Conservation (phyloP, 495 filamentous ascomycete genomes). For the Hypoxylon lenormandii region DNA sequence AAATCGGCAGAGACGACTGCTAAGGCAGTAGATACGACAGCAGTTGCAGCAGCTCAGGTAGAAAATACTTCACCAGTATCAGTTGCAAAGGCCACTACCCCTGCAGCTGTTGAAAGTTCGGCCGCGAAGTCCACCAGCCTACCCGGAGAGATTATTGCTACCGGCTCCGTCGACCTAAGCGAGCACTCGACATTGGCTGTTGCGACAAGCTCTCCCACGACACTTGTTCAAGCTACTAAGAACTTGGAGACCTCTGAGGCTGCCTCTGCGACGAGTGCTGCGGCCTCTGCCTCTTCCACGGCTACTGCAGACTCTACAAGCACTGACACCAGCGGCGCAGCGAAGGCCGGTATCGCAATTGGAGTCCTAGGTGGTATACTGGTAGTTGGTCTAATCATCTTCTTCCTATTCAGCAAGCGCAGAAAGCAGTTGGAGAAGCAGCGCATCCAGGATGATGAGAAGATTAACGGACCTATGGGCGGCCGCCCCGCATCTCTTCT, state of each 20-base stretch:
- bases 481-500: constrained; percentile 44
- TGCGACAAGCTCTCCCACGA: constrained; percentile 35
- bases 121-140: not conserved
- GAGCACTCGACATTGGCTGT: constrained; percentile 30
- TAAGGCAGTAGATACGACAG: constrained; percentile 26
- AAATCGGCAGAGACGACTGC: constrained; percentile 13
- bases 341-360: constrained; percentile 85
- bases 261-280: constrained; percentile 35
- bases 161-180: constrained; percentile 13
- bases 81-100: constrained; percentile 19
- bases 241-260: constrained; percentile 39
- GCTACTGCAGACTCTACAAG: constrained; percentile 46
- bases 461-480: constrained; percentile 60
- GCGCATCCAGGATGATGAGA: constrained; percentile 69
- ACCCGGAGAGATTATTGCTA: constrained; percentile 27
- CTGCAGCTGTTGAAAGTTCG: constrained; percentile 12
- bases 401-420: constrained; percentile 75
- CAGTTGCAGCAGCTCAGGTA: constrained; percentile 17
- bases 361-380: constrained; percentile 76
- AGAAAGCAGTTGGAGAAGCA: constrained; percentile 64
- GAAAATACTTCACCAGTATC: constrained; percentile 18
- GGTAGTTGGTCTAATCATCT: constrained; percentile 70
- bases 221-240: constrained; percentile 43
- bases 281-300: constrained; percentile 47
- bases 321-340: constrained; percentile 67